A percentile compares a stretch with the other conserved stretches of the same genome.
Evolutionary conservation across 1,139 yeast genomes (phyloP).

Genomic region (Suhomyces anneliseae): DNA sequence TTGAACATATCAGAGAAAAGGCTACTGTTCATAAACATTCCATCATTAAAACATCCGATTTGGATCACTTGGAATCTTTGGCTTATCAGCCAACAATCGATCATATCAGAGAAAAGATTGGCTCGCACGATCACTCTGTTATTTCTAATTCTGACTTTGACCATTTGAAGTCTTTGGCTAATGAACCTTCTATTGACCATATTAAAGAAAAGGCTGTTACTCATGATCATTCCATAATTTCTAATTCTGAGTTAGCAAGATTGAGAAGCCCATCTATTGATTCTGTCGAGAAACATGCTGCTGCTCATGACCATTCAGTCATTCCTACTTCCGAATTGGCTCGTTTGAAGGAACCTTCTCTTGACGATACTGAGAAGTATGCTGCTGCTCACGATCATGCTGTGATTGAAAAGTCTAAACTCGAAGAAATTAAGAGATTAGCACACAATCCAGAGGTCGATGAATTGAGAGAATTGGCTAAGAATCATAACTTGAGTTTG

Average conservation of each 20-base stretch:
- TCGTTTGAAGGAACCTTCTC: conserved; percentile 15
- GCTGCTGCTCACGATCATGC: conserved; percentile 8
- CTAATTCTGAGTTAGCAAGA: conserved; percentile 12
- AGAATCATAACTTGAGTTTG: conserved; percentile 4
- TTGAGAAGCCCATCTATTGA: conserved; percentile 19
- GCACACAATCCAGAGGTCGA: conserved; percentile 20
- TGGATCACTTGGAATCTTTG: conserved; percentile 8
- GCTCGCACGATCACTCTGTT: conserved; percentile 3
- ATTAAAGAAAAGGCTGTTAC: conserved; percentile 13
- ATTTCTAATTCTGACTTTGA: conserved; percentile 14
- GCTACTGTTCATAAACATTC: conserved; percentile 13
- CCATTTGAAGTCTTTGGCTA: conserved; percentile 14
- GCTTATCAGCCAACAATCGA: conserved; percentile 22
- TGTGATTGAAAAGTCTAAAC: not conserved
- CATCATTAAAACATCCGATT: conserved; percentile 15
- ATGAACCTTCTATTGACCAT: conserved; percentile 24
- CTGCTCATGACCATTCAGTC: conserved; percentile 2
- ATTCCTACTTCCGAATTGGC: conserved; percentile 13
- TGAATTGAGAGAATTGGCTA: conserved; percentile 9
- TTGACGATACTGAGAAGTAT: conserved; percentile 14
- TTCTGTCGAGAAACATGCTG: conserved; percentile 8
- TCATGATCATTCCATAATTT: conserved; percentile 5
- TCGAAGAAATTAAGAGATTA: conserved; percentile 12
- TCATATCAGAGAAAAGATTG: conserved; percentile 21
- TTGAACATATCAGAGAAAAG: conserved; percentile 20